Evolutionary conservation across 768 basidiomycete species (phyloP).

Genomic region (Leucosporidium scottii): DNA sequence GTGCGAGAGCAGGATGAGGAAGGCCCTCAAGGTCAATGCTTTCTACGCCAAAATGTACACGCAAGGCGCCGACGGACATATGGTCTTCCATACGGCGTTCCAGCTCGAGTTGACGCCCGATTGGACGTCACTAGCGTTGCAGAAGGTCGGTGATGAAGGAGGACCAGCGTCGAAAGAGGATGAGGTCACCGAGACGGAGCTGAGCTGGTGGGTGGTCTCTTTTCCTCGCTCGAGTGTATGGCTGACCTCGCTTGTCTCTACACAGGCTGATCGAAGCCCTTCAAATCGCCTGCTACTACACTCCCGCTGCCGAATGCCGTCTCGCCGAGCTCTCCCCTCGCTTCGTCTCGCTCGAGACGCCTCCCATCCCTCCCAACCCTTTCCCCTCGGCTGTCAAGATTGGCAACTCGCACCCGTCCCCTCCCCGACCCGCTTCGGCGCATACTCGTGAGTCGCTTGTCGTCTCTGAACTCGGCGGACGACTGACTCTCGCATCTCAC

Average conservation of each 20-base stretch:
- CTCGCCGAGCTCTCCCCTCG: slow-evolving; percentile 5
- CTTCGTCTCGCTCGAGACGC: neutral
- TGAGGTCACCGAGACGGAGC: slow-evolving; percentile 8
- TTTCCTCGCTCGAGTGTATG: neutral
- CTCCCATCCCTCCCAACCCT: neutral
- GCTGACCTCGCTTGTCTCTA: neutral
- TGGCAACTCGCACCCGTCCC: neutral
- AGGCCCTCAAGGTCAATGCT: slow-evolving; percentile 4
- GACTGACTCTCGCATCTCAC: neutral
- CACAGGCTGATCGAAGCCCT: slow-evolving; percentile 13
- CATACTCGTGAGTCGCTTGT: neutral
- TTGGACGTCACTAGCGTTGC: slow-evolving; percentile 7
- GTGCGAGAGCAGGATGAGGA: slow-evolving; percentile 5
- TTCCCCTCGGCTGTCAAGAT: neutral
- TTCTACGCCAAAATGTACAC: neutral
- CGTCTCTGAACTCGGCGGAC: neutral
- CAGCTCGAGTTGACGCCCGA: slow-evolving; percentile 10
- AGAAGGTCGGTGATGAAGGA: slow-evolving; percentile 5
- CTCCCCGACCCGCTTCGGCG: neutral
- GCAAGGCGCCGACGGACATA: neutral
- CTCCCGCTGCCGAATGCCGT: neutral
- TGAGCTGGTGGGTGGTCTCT: slow-evolving; percentile 2
- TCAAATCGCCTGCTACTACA: slow-evolving; percentile 7
- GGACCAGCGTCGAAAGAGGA: neutral
- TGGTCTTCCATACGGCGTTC: slow-evolving; percentile 10